Conservation (phyloP, 2,329 filamentous ascomycete species). For the Tolypocladium capitatum region DNA sequence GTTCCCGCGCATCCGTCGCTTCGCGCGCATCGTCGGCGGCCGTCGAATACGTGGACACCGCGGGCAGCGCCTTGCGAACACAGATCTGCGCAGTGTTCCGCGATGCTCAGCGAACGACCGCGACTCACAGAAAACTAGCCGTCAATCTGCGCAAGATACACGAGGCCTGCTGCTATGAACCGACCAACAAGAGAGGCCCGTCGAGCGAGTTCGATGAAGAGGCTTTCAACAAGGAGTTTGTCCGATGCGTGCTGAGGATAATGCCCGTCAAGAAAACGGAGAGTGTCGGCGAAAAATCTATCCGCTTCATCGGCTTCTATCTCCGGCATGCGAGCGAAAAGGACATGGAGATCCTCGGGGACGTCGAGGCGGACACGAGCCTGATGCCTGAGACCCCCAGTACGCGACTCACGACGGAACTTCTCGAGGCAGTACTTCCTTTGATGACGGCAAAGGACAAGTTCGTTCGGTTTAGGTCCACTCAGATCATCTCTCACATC, state of each 20-base stretch:
- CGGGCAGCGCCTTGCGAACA: conserved; percentile 55
- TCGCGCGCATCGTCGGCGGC: conserved; percentile 41
- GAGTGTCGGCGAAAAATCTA: conserved; percentile 68
- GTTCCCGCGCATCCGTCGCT: conserved; percentile 29
- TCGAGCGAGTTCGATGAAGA: conserved; percentile 64
- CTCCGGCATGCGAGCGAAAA: conserved; percentile 58
- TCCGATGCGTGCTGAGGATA: conserved; percentile 67
- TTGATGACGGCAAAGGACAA: conserved; percentile 85
- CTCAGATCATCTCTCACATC: conserved; percentile 80
- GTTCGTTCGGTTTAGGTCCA: conserved; percentile 75
- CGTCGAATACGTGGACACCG: conserved; percentile 64
- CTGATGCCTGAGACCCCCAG: conserved; percentile 72
- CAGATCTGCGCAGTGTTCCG: conserved; percentile 62
- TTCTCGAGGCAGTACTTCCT: conserved; percentile 62
- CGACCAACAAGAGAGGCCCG: conserved; percentile 35
- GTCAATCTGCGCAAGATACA: conserved; percentile 84
- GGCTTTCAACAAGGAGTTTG: conserved; percentile 78
- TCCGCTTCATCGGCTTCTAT: conserved; percentile 82
- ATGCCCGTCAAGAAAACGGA: conserved; percentile 89
- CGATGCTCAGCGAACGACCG: conserved; percentile 79
- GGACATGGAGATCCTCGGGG: conserved; percentile 54
- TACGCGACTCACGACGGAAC: conserved; percentile 59
- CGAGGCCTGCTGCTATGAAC: conserved; percentile 65
- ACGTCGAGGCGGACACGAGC: conserved; percentile 54
- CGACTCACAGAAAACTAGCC: conserved; percentile 78